phyloP scores from a whole-genome alignment of 208 protist species.

The Leishmania mexicana region DNA sequence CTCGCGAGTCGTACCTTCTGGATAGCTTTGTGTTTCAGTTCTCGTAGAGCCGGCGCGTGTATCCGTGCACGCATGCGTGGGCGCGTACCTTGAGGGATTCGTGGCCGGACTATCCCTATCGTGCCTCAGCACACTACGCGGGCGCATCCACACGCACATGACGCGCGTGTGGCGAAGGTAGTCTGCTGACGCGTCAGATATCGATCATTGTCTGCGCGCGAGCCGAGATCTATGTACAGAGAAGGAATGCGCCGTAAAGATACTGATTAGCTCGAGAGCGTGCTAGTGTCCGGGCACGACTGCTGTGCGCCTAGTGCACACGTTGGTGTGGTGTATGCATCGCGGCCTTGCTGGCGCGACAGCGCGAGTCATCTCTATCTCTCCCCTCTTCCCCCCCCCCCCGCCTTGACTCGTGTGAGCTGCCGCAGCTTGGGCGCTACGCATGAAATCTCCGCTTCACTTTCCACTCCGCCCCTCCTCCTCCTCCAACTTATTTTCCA shows the following conservation, averaged over 20 bases:
- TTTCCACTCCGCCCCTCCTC: neutral
- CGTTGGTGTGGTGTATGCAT: neutral
- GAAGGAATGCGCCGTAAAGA: neutral
- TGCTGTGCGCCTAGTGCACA: neutral
- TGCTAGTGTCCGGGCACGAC: neutral
- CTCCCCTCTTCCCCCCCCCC: neutral
- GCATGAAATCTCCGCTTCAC: neutral
- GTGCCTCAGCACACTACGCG: neutral
- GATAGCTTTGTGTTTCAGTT: constrained; percentile 88
- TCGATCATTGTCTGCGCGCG: neutral
- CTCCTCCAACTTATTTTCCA: neutral
- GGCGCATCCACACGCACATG: neutral
- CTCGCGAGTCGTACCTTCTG: constrained; percentile 44
- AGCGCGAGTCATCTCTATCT: no score
- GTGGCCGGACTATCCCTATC: neutral
- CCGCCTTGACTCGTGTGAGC: neutral
- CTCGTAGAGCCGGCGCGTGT: constrained; percentile 30
- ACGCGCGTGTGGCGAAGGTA: neutral
- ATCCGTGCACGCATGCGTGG: neutral
- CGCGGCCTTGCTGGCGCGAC: neutral
- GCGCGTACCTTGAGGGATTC: neutral
- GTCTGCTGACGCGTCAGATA: neutral
- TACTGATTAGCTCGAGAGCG: neutral
- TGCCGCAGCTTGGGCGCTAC: neutral
- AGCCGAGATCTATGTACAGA: neutral